A percentile compares a stretch with the other conserved stretches of the same genome.
Evolutionary conservation across 1,139 yeast species (phyloP).

Genomic region (Pneumocystis oryctolagi): DNA sequence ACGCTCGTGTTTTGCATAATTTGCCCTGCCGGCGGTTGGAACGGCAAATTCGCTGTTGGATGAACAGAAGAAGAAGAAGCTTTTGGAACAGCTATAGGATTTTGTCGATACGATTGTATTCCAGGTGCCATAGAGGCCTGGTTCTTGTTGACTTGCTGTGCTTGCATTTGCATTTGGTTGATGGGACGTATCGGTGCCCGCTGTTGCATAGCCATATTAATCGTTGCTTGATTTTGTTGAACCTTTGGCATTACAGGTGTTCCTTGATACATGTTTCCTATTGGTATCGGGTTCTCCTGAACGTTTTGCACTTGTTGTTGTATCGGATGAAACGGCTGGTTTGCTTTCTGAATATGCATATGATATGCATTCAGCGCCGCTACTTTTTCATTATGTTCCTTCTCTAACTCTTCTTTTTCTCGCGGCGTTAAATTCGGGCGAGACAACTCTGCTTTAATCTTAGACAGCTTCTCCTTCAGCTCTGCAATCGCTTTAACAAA

Average conservation of each 20-base stretch:
- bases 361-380: not conserved
- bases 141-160: constrained; percentile 15
- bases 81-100: constrained; percentile 8
- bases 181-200: not conserved
- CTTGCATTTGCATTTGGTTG: not conserved
- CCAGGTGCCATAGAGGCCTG: constrained; percentile 21
- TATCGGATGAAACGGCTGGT: not conserved
- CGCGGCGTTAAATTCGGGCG: not conserved
- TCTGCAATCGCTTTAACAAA: not conserved
- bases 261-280: not conserved
- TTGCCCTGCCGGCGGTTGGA: constrained; percentile 33
- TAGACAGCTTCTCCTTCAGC: not conserved
- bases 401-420: not conserved
- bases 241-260: not conserved
- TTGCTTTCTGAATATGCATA: not conserved
- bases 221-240: not conserved
- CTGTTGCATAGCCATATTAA: not conserved
- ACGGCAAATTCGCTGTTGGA: constrained; percentile 19
- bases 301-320: not conserved
- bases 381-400: not conserved
- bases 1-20: constrained; percentile 27
- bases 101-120: constrained; percentile 21
- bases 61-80: not conserved
- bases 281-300: not conserved
- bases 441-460: not conserved